Percentiles rank a stretch among this genome's conserved stretches.
phyloP scores from a whole-genome alignment of 176 grass and related monocot species.

The Oryza coarctata region DNA sequence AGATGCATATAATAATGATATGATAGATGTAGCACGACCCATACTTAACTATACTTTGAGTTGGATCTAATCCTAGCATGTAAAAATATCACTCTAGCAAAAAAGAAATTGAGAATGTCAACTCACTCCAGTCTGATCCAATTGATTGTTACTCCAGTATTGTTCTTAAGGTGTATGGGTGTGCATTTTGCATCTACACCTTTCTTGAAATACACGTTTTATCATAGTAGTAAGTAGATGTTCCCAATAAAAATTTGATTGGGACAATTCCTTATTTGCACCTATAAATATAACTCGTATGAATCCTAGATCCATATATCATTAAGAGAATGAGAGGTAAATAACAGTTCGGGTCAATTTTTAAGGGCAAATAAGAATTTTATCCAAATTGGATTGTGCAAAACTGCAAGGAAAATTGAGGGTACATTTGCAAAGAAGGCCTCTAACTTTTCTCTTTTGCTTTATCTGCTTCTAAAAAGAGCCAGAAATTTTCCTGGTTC shows the following conservation, averaged over 20 bases:
- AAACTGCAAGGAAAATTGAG: neutral
- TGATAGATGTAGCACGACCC: constrained; percentile 9
- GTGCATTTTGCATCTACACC: neutral
- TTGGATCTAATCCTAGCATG: constrained; percentile 15
- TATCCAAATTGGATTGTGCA: neutral
- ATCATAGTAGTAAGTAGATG: neutral
- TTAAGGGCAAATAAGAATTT: no score
- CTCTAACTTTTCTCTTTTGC: neutral
- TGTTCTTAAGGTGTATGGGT: neutral
- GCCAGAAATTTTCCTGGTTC: neutral
- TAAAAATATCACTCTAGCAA: neutral
- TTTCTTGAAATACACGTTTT: neutral
- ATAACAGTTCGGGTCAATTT: no score
- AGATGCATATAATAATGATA: constrained; percentile 24
- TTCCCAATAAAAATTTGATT: neutral
- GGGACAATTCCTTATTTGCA: no score
- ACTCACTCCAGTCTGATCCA: constrained; percentile 36
- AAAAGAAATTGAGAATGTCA: constrained; percentile 40
- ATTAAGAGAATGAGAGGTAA: no score
- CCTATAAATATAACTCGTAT: no score
- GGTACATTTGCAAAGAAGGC: neutral
- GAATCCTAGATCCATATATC: no score
- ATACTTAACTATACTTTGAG: neutral
- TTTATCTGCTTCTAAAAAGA: neutral
- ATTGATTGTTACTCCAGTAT: neutral